Base-by-base conservation (phyloP, 1,284 basidiomycete species). In the Cryptococcus sp. region DNA sequence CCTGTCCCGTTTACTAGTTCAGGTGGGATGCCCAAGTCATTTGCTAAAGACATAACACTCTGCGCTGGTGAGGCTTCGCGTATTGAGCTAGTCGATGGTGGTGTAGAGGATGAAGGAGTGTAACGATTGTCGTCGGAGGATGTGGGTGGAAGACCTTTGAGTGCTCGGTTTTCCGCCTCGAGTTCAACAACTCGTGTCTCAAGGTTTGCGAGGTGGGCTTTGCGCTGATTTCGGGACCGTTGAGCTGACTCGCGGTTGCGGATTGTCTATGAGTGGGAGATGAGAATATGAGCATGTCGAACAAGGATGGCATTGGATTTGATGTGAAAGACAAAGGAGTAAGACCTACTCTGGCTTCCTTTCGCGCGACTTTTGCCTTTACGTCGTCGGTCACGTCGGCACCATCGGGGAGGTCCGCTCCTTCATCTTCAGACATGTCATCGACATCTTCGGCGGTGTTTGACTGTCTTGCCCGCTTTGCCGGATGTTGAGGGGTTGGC, bases 191-290 rank as follows among this genome's bases (percentile, higher is more conserved):
- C 75, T 23, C 76, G 69, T n/a, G 61, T 46, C 62, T 78, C 76
- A 23, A 78, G 71, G 59, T 67, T 70, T 8, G 67, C 72, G 15
- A 78, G 65, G 61, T 78, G 75, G 0, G 70, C 69, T 67, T 77
- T 77, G 56, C 75, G 73, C 62, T 74, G 73, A 60, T 77, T 77
- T 16, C 75, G 68, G 19, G 72, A 74, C 7, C 74, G 68, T 63
- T 76, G 74, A 3, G 74, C 74, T 7, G 74, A 76, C 54, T 76
- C 73, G 50, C 74, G 64, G 46, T 76, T 76, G 6, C 74, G 69
- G 23, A 74, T 74, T 6, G 66, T 73, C 74, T 76, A 54, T 17
- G 13, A 23, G 45, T 20, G 37, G 38, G 29, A 40, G 54, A 20
- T 23, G 46, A 50, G n/a, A 38, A 26, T 25, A 10, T 23, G 48